phyloP scores from a whole-genome alignment of 208 protist species.

The Leishmania mexicana region DNA sequence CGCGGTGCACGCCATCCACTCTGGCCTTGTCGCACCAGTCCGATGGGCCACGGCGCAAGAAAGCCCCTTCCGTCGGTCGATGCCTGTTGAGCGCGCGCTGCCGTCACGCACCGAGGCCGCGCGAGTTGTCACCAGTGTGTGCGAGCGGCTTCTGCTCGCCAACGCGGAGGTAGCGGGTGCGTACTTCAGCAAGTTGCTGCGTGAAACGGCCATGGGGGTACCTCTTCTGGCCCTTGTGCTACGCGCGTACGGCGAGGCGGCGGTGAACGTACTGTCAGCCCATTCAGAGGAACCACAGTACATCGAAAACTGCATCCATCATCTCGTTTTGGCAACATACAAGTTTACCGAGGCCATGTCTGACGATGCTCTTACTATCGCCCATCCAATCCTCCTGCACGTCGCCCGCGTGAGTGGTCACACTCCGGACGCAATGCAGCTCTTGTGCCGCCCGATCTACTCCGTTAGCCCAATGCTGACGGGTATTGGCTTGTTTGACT shows the following conservation, averaged over 20 bases:
- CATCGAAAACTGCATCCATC: constrained; percentile 12
- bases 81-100: background rate
- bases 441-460: constrained; percentile 48
- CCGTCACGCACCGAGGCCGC: constrained; percentile 3
- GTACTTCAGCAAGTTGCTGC: constrained; percentile 21
- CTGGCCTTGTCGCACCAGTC: constrained; percentile 16
- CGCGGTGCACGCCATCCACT: constrained; percentile 20
- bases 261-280: constrained; percentile 9
- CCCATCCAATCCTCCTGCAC: constrained; percentile 30
- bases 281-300: background rate
- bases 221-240: constrained; percentile 47
- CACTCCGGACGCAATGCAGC: constrained; percentile 32
- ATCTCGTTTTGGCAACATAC: constrained; percentile 11
- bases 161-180: background rate
- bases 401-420: constrained; percentile 28
- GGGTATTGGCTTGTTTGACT: constrained; percentile 44
- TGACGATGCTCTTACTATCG: constrained; percentile 14
- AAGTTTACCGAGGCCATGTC: background rate
- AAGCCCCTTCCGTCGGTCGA: constrained; percentile 13
- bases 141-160: constrained; percentile 25
- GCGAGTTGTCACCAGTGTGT: constrained; percentile 5
- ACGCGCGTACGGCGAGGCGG: constrained; percentile 46
- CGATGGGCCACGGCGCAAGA: constrained; percentile 9
- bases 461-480: constrained; percentile 33
- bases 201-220: constrained; percentile 29